Percentiles rank a stretch among this genome's conserved stretches.
Conservation (phyloP, 192 early-diverging fungal species). For the Podila minutissima region DNA sequence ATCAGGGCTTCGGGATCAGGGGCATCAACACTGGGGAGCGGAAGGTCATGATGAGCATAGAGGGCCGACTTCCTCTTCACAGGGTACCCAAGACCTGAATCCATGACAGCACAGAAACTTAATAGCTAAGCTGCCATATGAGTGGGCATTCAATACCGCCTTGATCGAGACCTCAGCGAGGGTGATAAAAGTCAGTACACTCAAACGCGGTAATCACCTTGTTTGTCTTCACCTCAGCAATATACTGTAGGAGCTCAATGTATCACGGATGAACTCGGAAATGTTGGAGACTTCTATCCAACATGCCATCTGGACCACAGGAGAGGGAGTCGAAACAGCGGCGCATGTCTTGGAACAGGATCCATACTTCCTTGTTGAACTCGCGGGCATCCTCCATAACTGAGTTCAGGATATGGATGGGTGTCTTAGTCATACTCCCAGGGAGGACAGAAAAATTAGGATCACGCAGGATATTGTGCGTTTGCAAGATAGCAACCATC, state of each 20-base stretch:
- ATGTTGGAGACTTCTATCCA: background rate
- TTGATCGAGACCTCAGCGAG: conserved; percentile 17
- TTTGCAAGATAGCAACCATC: background rate
- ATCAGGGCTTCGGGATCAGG: background rate
- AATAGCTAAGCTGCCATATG: conserved; percentile 4
- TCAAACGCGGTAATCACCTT: conserved; percentile 10
- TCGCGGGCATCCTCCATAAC: conserved; percentile 21
- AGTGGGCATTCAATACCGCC: conserved; percentile 24
- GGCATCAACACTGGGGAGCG: background rate
- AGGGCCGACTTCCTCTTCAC: background rate
- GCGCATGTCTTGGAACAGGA: conserved; percentile 21
- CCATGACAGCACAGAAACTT: background rate
- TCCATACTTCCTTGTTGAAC: conserved; percentile 14
- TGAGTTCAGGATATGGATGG: conserved; percentile 28
- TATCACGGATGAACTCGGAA: background rate
- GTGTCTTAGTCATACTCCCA: conserved; percentile 19
- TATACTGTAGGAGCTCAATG: background rate
- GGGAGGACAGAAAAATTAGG: conserved; percentile 24
- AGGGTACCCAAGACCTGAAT: background rate
- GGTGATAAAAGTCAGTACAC: conserved; percentile 4
- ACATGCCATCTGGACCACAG: no score
- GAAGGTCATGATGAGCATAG: background rate
- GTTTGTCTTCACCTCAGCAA: conserved; percentile 6
- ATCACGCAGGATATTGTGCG: background rate
- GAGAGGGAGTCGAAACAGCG: conserved; percentile 19